phyloP scores from a whole-genome alignment of 1,284 basidiomycete species.

The Sparassis latifolia region DNA sequence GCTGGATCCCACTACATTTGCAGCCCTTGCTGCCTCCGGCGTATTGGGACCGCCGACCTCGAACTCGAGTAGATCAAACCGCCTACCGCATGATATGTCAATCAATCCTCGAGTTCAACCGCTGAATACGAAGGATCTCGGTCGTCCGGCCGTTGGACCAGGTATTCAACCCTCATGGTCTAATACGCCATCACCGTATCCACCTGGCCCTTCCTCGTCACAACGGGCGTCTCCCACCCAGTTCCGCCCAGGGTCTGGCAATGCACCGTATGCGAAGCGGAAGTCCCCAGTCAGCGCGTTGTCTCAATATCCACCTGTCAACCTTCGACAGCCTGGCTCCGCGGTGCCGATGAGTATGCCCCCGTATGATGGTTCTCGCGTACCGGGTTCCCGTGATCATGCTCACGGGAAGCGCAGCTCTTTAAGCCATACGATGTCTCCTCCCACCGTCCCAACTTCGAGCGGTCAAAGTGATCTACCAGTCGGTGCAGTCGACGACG shows the following conservation, averaged over 20 bases:
- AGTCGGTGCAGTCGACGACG: slow-evolving; percentile 8
- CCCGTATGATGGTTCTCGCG: slow-evolving; percentile 13
- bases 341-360: slow-evolving; percentile 15
- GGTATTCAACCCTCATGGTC: slow-evolving; percentile 16
- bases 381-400: slow-evolving; percentile 8
- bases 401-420: slow-evolving; percentile 17
- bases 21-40: slow-evolving; percentile 53
- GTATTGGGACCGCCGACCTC: slow-evolving; percentile 33
- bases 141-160: slow-evolving; percentile 11
- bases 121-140: slow-evolving; percentile 19
- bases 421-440: slow-evolving; percentile 15
- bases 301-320: slow-evolving; percentile 20
- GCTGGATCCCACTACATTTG: slow-evolving; percentile 50
- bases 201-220: slow-evolving; percentile 19
- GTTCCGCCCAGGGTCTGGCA: slow-evolving; percentile 19
- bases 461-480: slow-evolving; percentile 12
- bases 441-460: slow-evolving; percentile 10
- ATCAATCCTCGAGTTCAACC: slow-evolving; percentile 23
- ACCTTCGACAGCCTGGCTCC: slow-evolving; percentile 18
- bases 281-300: slow-evolving; percentile 21
- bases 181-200: slow-evolving; percentile 22
- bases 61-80: slow-evolving; percentile 20
- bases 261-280: slow-evolving; percentile 19
- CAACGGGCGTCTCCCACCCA: slow-evolving; percentile 23
- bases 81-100: slow-evolving; percentile 19